These are phyloP conservation scores for Pythium brassicae DNA, from an alignment of 352 stramenopile genomes.

Conservation along the genomic window DNA sequence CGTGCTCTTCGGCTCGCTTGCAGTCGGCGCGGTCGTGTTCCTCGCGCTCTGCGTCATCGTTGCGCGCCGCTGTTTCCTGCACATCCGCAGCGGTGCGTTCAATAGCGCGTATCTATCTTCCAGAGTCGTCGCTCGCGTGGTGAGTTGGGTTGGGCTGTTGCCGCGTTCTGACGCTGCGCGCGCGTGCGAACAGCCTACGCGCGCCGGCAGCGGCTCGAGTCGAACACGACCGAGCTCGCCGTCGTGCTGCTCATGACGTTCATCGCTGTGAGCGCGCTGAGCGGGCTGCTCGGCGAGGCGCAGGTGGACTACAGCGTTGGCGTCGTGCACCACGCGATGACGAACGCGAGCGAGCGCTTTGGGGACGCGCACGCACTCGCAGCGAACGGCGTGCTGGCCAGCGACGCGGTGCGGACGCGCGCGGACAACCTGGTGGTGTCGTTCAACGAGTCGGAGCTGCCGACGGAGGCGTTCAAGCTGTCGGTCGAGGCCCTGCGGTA, in stretches of 20 bases:
- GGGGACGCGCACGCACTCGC: slow-evolving; percentile 31
- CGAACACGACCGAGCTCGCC: slow-evolving; percentile 56
- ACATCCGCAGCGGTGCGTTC: slow-evolving; percentile 57
- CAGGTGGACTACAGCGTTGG: slow-evolving; percentile 83
- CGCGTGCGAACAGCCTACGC: slow-evolving; percentile 28
- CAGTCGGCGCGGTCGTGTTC: slow-evolving; percentile 58
- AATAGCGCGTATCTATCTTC: not conserved
- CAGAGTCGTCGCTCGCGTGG: too few relatives aligned
- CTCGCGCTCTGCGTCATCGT: slow-evolving; percentile 61
- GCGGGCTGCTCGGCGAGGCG: slow-evolving; percentile 65
- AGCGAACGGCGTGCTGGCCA: slow-evolving; percentile 27
- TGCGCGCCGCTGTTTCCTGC: slow-evolving; percentile 60
- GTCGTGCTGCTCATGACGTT: slow-evolving; percentile 72
- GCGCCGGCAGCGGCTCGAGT: slow-evolving; percentile 34
- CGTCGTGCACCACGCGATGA: slow-evolving; percentile 66
- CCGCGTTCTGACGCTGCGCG: not conserved
- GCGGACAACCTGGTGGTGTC: slow-evolving; percentile 59
- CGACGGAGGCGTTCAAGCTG: slow-evolving; percentile 52
- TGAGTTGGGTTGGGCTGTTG: too few relatives aligned
- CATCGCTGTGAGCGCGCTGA: slow-evolving; percentile 64
- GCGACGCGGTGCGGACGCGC: slow-evolving; percentile 31
- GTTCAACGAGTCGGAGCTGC: slow-evolving; percentile 72
- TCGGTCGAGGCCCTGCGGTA: slow-evolving; percentile 55
- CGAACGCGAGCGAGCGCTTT: slow-evolving; percentile 62
- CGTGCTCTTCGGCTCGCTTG: slow-evolving; percentile 62